Base-by-base conservation (phyloP, 768 basidiomycete genomes). In the Leccinum ochraceum region DNA sequence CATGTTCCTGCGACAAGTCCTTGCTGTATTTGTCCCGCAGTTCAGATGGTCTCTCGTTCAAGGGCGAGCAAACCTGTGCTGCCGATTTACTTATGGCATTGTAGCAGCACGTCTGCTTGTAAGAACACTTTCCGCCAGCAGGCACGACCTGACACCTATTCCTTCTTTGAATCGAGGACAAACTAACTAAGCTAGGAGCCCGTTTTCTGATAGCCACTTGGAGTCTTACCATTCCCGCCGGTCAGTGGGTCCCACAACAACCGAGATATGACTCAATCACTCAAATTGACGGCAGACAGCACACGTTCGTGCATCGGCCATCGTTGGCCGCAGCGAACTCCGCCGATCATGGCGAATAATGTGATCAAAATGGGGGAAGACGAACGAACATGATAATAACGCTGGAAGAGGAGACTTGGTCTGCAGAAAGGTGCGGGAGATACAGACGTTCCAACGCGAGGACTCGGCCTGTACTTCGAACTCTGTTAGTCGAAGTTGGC, bases 341-440 rank as follows among this genome's bases (percentile, higher is more conserved):
- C 20, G 6, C 57, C 20, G 5, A 11, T 4, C 22, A 60, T 20
- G 13, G 37, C 37, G 8, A 56, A 22, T 0, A 65, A 30, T 4
- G 37, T 20, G 17, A 64, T 22, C 7, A 53, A 20, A 34, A 63
- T 3, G 6, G 54, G 46, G 10, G 44, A 30, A 59, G 39, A 49
- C 44, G 57, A 53, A 20, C 24, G 7, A 64, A 60, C 63, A 64
- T 60, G 51, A 44, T n/a, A 16, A 44, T 44, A n/a, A n/a, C 3
- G 9, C 11, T 10, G 1, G 6, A 52, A 26, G 22, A 22, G 32
- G 49, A 9, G 42, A 51, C 13, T n/a, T 0, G 11, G n/a, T 30
- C 2, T 50, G 30, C n/a, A 32, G 51, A 32, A 8, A n/a, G n/a
- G 42, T 9, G 9, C 1, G 51, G n/a, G 16, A 14, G 13, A 9